Conservation (phyloP, 2,329 filamentous ascomycete species). For the Colletotrichum ledebouriae region DNA sequence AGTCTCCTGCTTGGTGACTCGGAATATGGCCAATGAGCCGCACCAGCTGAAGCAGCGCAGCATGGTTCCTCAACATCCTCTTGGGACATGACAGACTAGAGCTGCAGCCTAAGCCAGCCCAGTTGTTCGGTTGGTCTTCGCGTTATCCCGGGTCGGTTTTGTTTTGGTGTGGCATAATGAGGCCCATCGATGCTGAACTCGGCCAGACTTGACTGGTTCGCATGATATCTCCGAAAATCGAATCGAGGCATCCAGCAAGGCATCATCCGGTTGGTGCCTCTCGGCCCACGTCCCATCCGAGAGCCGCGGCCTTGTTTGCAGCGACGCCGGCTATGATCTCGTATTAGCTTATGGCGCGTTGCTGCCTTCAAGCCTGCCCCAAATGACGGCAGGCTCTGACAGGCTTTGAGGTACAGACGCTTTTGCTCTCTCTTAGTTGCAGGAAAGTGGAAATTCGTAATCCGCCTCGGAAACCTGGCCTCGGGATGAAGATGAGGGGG, state of each 20-base stretch:
- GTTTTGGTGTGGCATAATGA: background rate
- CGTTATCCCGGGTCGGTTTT: background rate
- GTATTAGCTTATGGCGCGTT: too few species aligned
- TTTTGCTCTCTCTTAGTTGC: background rate
- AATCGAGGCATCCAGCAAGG: too few species aligned
- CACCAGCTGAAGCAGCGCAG: background rate
- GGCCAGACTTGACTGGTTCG: background rate
- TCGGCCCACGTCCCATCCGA: too few species aligned
- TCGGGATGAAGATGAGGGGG: background rate
- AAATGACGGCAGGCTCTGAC: slow-evolving; percentile 5
- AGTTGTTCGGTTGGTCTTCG: background rate
- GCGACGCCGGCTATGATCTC: too few species aligned
- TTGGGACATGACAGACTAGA: background rate
- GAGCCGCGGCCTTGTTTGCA: too few species aligned
- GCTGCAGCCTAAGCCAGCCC: background rate
- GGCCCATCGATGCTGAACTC: background rate
- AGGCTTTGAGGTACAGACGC: background rate
- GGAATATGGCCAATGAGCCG: slow-evolving; percentile 28
- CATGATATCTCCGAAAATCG: background rate
- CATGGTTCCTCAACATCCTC: background rate
- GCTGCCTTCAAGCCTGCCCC: background rate
- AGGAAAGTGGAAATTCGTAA: background rate
- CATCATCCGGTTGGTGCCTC: too few species aligned
- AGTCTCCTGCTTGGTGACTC: slow-evolving; percentile 2
- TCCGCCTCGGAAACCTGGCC: slow-evolving; percentile 7